Conservation (phyloP, 2,329 filamentous ascomycete genomes). For the Colletotrichum sidae region DNA sequence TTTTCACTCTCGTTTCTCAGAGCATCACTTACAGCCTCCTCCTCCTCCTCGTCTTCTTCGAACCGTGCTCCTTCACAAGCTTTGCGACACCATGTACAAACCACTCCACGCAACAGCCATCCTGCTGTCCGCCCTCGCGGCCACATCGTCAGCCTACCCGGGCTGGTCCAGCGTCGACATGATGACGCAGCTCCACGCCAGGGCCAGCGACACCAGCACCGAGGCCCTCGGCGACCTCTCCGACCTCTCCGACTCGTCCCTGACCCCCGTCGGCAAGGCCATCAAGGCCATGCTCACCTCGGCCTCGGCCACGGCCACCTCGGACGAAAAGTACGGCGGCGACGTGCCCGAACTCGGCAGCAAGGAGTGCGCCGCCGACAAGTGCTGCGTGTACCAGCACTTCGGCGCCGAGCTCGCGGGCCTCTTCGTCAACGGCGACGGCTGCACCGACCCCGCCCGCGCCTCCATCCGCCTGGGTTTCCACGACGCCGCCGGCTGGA, state of each 20-base stretch:
- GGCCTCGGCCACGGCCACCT: slow-evolving; percentile 24
- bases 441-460: slow-evolving; percentile 57
- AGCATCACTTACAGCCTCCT: too few relatives aligned
- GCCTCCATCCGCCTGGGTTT: slow-evolving; percentile 60
- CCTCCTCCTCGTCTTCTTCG: not conserved
- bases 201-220: slow-evolving; percentile 15
- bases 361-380: slow-evolving; percentile 47
- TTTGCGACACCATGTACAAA: not conserved
- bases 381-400: slow-evolving; percentile 59
- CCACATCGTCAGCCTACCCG: slow-evolving; percentile 14
- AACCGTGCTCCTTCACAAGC: not conserved
- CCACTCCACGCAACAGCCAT: slow-evolving; percentile 4
- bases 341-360: slow-evolving; percentile 40
- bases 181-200: not conserved
- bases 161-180: not conserved
- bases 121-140: slow-evolving; percentile 22
- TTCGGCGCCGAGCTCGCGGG: slow-evolving; percentile 52
- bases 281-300: slow-evolving; percentile 52
- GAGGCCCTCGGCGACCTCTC: slow-evolving; percentile 54
- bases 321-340: slow-evolving; percentile 32
- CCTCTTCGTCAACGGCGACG: slow-evolving; percentile 49
- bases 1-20: slow-evolving; percentile 4
- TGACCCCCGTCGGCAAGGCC: slow-evolving; percentile 47
- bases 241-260: slow-evolving; percentile 43
- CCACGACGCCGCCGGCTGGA: slow-evolving; percentile 60